phyloP scores from a whole-genome alignment of 805 yeast genomes.

The Myxozyma sirexii region DNA sequence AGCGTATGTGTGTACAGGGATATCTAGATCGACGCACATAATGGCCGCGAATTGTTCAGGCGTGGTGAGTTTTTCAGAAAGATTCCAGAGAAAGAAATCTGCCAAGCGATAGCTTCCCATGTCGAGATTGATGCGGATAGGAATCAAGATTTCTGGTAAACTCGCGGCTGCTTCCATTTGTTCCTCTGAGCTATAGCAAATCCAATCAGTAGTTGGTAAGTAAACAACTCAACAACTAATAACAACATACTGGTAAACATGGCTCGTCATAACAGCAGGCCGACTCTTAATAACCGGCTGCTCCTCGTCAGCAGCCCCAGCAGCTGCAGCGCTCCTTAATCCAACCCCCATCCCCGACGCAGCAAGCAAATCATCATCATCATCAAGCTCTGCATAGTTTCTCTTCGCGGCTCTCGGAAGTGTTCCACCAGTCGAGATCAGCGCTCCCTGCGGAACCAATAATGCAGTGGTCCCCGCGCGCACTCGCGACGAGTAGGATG shows the following conservation, averaged over 20 bases:
- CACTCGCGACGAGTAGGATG: slow-evolving; percentile 31
- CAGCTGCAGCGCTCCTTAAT: neutral
- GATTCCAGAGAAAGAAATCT: slow-evolving; percentile 76
- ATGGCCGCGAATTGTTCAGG: slow-evolving; percentile 76
- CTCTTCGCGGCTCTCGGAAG: slow-evolving; percentile 29
- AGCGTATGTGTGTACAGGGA: slow-evolving; percentile 57
- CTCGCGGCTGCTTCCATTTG: slow-evolving; percentile 48
- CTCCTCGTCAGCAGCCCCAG: slow-evolving; percentile 13
- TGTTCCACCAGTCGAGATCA: slow-evolving; percentile 29
- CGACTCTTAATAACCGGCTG: slow-evolving; percentile 13
- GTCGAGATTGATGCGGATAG: slow-evolving; percentile 65
- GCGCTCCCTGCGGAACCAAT: slow-evolving; percentile 31
- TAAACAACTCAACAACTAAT: neutral
- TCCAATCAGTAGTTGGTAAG: neutral
- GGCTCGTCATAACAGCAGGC: slow-evolving; percentile 29
- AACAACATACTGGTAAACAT: slow-evolving; percentile 17
- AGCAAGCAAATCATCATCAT: slow-evolving; percentile 25
- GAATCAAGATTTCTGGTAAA: slow-evolving; percentile 54
- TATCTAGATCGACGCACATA: slow-evolving; percentile 80
- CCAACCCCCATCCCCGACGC: slow-evolving; percentile 1
- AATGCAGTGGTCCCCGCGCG: slow-evolving; percentile 31
- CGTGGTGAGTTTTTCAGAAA: slow-evolving; percentile 56
- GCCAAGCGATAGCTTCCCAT: slow-evolving; percentile 56
- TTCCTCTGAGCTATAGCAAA: slow-evolving; percentile 38
- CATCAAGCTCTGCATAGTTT: slow-evolving; percentile 30